Evolutionary conservation across 495 filamentous ascomycete species (phyloP).

Genomic region (Lasiosphaeriaceae sp.): DNA sequence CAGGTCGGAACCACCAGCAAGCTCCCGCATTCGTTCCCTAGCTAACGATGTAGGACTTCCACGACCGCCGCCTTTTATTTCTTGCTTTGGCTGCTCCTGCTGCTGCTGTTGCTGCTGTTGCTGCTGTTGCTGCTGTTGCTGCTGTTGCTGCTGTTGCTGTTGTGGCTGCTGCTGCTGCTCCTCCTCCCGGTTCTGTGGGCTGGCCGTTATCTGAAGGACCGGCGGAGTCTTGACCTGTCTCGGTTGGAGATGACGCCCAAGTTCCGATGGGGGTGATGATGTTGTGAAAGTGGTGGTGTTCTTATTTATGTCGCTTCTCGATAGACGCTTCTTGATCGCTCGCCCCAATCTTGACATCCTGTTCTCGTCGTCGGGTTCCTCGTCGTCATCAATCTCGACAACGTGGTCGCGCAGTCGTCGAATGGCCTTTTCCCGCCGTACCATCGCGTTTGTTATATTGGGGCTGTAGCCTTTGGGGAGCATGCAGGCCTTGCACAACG

Average conservation of each 20-base stretch:
- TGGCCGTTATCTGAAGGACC: too few species aligned
- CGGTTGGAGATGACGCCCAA: slow-evolving; percentile 7
- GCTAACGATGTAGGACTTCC: slow-evolving; percentile 11
- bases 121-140: too few species aligned
- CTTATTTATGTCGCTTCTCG: not conserved
- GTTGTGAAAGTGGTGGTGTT: slow-evolving; percentile 4
- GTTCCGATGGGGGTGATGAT: not conserved
- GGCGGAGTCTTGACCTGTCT: not conserved
- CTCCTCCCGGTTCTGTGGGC: too few species aligned
- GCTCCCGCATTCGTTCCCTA: slow-evolving; percentile 28
- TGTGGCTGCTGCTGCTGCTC: too few species aligned
- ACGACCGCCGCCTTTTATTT: not conserved
- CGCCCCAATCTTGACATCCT: slow-evolving; percentile 12
- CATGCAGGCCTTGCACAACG: slow-evolving; percentile 77
- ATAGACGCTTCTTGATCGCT: slow-evolving; percentile 12
- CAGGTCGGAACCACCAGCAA: slow-evolving; percentile 21
- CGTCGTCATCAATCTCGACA: slow-evolving; percentile 16
- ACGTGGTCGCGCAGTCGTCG: slow-evolving; percentile 37
- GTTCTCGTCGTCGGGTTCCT: slow-evolving; percentile 1
- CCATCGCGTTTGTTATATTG: slow-evolving; percentile 77
- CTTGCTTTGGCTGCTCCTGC: not conserved
- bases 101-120: slow-evolving; percentile 2
- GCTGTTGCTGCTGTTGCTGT: too few species aligned
- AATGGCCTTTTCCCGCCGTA: slow-evolving; percentile 62
- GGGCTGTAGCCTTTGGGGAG: slow-evolving; percentile 64